phyloP scores from a whole-genome alignment of 2,329 filamentous ascomycete species.

The Paraconiothyrium brasiliense region DNA sequence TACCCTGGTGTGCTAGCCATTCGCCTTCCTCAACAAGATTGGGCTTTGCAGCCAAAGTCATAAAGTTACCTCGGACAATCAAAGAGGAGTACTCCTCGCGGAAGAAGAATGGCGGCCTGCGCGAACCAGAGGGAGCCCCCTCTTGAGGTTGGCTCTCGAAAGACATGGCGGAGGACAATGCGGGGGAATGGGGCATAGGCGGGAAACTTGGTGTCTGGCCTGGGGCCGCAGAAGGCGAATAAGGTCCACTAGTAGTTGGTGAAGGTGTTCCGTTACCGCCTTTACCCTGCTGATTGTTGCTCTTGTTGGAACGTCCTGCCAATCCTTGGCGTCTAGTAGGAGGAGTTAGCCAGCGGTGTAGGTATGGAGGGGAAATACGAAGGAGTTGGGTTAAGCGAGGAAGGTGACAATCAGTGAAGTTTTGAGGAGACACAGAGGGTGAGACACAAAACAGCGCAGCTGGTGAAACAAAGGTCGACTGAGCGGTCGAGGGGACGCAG shows the following conservation, averaged over 20 bases:
- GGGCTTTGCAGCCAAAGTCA: constrained; percentile 91
- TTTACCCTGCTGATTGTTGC: constrained; percentile 48
- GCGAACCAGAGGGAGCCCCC: constrained; percentile 59
- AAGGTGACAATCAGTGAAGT: constrained; percentile 22
- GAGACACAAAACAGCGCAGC: constrained; percentile 30
- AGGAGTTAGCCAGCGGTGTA: constrained; percentile 29
- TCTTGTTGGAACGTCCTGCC: constrained; percentile 54
- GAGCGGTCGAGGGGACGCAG: constrained; percentile 32
- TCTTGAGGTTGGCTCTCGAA: constrained; percentile 67
- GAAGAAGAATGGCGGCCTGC: constrained; percentile 78
- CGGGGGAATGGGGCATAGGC: constrained; percentile 48
- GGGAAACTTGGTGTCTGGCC: constrained; percentile 45
- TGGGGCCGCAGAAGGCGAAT: constrained; percentile 47
- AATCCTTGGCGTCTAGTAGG: constrained; percentile 52
- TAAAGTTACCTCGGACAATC: constrained; percentile 97
- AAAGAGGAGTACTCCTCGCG: constrained; percentile 79
- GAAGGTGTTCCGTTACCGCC: constrained; percentile 44
- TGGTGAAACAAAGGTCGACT: constrained; percentile 41
- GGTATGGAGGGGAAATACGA: constrained; percentile 6
- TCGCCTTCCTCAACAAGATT: constrained; percentile 94
- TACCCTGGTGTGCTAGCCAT: constrained; percentile 96
- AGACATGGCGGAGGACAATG: constrained; percentile 62
- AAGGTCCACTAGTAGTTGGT: constrained; percentile 41
- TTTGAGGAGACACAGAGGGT: constrained; percentile 22
- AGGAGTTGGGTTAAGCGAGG: constrained; percentile 16